These are phyloP conservation scores for Penicillium malachiteum DNA, from an alignment of 495 filamentous ascomycete species.

Conservation along the genomic window DNA sequence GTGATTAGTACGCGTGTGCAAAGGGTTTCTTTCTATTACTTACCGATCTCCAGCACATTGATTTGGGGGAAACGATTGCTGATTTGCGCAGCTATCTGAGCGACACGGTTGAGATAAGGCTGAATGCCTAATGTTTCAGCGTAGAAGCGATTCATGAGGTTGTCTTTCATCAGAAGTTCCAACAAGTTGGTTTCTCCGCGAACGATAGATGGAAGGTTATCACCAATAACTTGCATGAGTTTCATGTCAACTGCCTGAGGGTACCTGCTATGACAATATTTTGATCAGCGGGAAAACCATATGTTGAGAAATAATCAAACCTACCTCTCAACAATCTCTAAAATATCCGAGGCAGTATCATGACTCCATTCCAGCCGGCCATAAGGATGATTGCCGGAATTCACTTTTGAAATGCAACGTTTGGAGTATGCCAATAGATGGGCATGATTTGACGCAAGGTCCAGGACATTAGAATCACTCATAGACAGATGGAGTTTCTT, in stretches of 20 bases:
- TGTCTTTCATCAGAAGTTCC: conserved; percentile 40
- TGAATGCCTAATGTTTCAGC: conserved; percentile 18
- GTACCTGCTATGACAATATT: conserved; percentile 5
- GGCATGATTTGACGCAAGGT: conserved; percentile 4
- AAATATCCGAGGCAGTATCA: conserved; percentile 37
- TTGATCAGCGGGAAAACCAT: conserved; percentile 2
- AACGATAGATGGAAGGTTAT: conserved; percentile 36
- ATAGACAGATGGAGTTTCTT: conserved; percentile 10
- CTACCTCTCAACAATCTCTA: conserved; percentile 26
- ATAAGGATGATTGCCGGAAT: conserved; percentile 13
- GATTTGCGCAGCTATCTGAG: conserved; percentile 31
- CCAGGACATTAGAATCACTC: not conserved
- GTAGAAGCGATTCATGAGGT: conserved; percentile 43
- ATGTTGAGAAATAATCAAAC: not conserved
- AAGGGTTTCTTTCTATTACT: not conserved
- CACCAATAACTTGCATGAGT: conserved; percentile 29
- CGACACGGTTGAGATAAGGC: conserved; percentile 15
- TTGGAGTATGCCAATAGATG: conserved; percentile 18
- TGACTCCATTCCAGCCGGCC: conserved; percentile 29
- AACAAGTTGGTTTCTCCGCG: conserved; percentile 39
- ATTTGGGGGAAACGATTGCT: conserved; percentile 30
- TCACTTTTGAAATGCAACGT: conserved; percentile 12
- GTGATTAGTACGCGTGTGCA: conserved; percentile 1
- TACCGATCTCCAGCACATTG: conserved; percentile 40
- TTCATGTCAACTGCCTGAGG: conserved; percentile 21